A percentile compares a stretch with the other conserved stretches of the same genome.
These are phyloP conservation scores for Thelonectria rubi DNA, from an alignment of 2,329 filamentous ascomycete species.

Conservation along the genomic window DNA sequence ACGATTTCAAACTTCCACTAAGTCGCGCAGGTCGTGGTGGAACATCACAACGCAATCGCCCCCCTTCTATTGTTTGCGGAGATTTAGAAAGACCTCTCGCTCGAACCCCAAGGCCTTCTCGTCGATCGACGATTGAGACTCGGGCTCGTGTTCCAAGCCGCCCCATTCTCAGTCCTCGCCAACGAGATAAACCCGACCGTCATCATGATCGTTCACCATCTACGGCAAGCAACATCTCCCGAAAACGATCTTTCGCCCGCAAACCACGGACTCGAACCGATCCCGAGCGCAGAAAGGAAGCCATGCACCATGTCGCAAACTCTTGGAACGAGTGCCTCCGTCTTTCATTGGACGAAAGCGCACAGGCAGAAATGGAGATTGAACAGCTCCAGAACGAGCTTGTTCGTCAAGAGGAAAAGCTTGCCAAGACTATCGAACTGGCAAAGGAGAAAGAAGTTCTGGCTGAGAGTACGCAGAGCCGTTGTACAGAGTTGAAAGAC, in stretches of 20 bases:
- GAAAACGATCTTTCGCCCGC: slow-evolving; percentile 36
- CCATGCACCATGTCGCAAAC: slow-evolving; percentile 46
- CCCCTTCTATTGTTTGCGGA: slow-evolving; percentile 42
- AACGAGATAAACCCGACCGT: slow-evolving; percentile 7
- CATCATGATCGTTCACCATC: slow-evolving; percentile 39
- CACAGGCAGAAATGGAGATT: slow-evolving; percentile 41
- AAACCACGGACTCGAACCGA: slow-evolving; percentile 29
- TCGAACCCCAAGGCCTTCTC: slow-evolving; percentile 30
- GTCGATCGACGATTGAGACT: neutral
- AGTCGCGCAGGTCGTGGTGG: slow-evolving; percentile 14
- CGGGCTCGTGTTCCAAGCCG: slow-evolving; percentile 17
- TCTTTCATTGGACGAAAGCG: slow-evolving; percentile 44
- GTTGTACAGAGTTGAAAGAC: slow-evolving; percentile 41
- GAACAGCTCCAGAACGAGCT: slow-evolving; percentile 40
- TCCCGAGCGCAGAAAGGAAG: slow-evolving; percentile 40
- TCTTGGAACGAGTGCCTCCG: slow-evolving; percentile 49
- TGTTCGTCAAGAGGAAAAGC: slow-evolving; percentile 27
- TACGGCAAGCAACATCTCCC: slow-evolving; percentile 47
- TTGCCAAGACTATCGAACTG: slow-evolving; percentile 27
- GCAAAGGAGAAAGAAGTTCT: slow-evolving; percentile 36
- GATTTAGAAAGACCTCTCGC: slow-evolving; percentile 45
- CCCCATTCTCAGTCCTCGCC: slow-evolving; percentile 4
- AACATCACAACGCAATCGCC: slow-evolving; percentile 12
- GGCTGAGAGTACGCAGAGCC: slow-evolving; percentile 38
- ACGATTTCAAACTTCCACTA: slow-evolving; percentile 13